Percentiles rank a stretch among this genome's conserved stretches.
Evolutionary conservation across 2,329 filamentous ascomycete species (phyloP).

Genomic region (Chaetomium sp.): DNA sequence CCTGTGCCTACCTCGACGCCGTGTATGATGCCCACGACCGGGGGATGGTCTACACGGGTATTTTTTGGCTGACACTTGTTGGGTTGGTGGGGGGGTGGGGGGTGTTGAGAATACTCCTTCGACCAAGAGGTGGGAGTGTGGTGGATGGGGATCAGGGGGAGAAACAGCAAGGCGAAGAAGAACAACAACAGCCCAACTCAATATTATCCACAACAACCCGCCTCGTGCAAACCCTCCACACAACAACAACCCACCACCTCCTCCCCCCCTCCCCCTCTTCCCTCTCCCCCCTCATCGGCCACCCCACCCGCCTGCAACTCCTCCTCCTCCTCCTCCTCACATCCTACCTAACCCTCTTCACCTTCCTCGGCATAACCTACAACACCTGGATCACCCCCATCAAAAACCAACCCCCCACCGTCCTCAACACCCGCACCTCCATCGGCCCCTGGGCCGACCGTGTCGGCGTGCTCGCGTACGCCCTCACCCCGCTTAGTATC

Average conservation of each 20-base stretch:
- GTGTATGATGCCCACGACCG: constrained; percentile 44
- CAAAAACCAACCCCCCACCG: constrained; percentile 40
- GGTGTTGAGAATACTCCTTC: no score
- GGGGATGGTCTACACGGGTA: constrained; percentile 45
- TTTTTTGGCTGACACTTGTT: constrained; percentile 42
- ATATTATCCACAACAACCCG: constrained; percentile 5
- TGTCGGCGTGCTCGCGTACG: constrained; percentile 64
- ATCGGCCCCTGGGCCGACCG: constrained; percentile 65
- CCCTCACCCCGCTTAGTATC: constrained; percentile 64
- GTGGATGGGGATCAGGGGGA: no score
- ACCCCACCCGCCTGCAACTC: constrained; percentile 62
- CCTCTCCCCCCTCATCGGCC: constrained; percentile 49
- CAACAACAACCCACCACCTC: constrained; percentile 44
- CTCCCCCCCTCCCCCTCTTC: constrained; percentile 50
- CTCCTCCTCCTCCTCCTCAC: constrained; percentile 51
- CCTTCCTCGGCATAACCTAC: constrained; percentile 63
- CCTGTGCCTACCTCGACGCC: constrained; percentile 45
- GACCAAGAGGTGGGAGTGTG: no score
- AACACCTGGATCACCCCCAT: constrained; percentile 65
- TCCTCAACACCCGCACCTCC: constrained; percentile 58
- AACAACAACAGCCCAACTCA: not conserved
- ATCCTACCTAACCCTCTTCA: constrained; percentile 60
- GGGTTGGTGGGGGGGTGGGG: constrained; percentile 40
- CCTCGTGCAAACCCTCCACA: constrained; percentile 33
- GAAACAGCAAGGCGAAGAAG: not conserved